Base-by-base conservation (phyloP, 2,329 filamentous ascomycete genomes). In the Rhinocladiella similis region DNA sequence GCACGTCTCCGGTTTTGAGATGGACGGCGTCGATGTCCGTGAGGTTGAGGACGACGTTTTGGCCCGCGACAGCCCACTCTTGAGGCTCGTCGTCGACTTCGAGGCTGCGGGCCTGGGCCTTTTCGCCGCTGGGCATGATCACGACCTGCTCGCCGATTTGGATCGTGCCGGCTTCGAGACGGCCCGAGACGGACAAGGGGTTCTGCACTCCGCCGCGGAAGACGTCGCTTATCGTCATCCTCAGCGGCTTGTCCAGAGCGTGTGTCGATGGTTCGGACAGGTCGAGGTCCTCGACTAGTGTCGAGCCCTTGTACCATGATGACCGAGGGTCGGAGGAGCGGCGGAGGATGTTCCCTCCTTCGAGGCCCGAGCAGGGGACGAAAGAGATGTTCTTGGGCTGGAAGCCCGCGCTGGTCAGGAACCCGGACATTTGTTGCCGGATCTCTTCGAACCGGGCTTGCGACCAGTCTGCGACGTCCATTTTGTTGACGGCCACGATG, bases 401-500 rank as follows among this genome's bases (percentile, higher is more conserved):
- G 68, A 97, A 99, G 1, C 90, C 91, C 0, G 92, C 89, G 1
- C 87, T 84, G 0, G 83, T 85, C 58, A 99, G 77, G 70, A 99
- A 97, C 0, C 90, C 87, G 0, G 84, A 84, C 62, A 96, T 86
- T 66, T 96, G 90, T 60, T 91, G 84, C 42, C 84, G 82, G 54
- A 99, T 97, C 66, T 96, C 89, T 20, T 90, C 82, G 65, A 95
- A 99, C 1, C 91, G 83, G 3, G 85, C 86, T 70, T 90, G 78
- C 1, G 87, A 89, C 95, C 95, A 99, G 5, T 79, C 77, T 5
- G 93, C 86, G 14, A 86, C 87, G 70, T 99, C 94, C 66, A 99
- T 87, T 72, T 99, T 99, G 76, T 99, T 99, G 59, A 99, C 85
- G 1, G 90, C 92, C 25, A 99, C 88, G 41, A 99, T 87, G 14